A percentile compares a stretch with the other conserved stretches of the same genome.
phyloP scores from a whole-genome alignment of 179 eudicot genomes.

The Pouteria campechiana region DNA sequence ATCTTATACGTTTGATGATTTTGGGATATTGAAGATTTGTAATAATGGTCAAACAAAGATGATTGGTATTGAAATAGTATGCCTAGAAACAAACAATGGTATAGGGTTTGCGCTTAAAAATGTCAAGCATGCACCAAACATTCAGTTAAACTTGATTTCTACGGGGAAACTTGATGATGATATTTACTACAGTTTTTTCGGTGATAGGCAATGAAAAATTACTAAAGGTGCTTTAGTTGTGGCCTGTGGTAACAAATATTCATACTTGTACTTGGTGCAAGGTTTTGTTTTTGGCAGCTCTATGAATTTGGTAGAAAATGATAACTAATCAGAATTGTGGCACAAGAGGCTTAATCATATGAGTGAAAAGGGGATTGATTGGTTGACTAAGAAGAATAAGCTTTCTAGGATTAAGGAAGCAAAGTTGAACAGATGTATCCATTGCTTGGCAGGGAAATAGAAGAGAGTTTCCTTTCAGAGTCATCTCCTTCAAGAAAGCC shows the following conservation, averaged over 20 bases:
- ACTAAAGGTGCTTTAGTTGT: slow-evolving; percentile 3
- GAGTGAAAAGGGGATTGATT: slow-evolving; percentile 11
- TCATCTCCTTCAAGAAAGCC: slow-evolving; percentile 4
- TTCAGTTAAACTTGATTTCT: slow-evolving; percentile 11
- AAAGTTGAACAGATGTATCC: slow-evolving; percentile 1
- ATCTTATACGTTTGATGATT: neutral
- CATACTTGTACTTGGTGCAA: neutral
- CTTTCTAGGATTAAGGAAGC: neutral
- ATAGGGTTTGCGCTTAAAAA: slow-evolving; percentile 1
- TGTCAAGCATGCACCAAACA: neutral
- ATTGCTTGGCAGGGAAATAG: slow-evolving; percentile 9
- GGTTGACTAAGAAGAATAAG: slow-evolving; percentile 1
- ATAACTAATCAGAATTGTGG: slow-evolving; percentile 1
- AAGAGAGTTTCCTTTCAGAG: slow-evolving; percentile 8
- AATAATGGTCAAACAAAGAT: neutral
- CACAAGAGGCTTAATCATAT: slow-evolving; percentile 11
- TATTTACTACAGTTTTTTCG: neutral
- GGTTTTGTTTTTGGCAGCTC: too few species aligned
- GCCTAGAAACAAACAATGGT: slow-evolving; percentile 1
- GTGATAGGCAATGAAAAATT: slow-evolving; percentile 5
- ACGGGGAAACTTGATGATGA: slow-evolving; percentile 10
- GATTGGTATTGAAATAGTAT: slow-evolving; percentile 4
- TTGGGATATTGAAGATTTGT: slow-evolving; percentile 1
- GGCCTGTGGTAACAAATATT: slow-evolving; percentile 1
- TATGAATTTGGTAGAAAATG: neutral